A percentile compares a stretch with the other conserved stretches of the same genome.
Evolutionary conservation across 2,329 filamentous ascomycete genomes (phyloP).

Genomic region (Clarireedia monteithiana): DNA sequence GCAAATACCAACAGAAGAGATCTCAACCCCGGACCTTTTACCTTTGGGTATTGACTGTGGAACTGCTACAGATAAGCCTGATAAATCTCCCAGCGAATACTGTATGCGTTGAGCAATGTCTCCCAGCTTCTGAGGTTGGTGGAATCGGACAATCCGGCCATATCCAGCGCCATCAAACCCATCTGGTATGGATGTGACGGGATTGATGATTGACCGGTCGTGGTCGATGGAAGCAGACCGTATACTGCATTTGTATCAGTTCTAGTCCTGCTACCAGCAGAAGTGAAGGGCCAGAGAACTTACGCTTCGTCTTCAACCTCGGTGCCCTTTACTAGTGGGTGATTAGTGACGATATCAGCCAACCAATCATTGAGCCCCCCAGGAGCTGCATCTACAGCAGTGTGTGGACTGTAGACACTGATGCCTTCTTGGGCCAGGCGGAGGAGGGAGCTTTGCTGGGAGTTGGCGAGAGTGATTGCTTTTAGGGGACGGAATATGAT

Average conservation of each 20-base stretch:
- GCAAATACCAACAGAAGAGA: slow-evolving; percentile 74
- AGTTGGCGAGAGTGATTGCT: slow-evolving; percentile 72
- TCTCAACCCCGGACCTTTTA: slow-evolving; percentile 29
- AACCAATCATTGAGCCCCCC: slow-evolving; percentile 92
- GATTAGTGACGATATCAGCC: slow-evolving; percentile 64
- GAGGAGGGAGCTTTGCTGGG: slow-evolving; percentile 80
- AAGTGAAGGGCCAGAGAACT: not conserved
- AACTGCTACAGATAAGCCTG: slow-evolving; percentile 23
- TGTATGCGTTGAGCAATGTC: slow-evolving; percentile 21
- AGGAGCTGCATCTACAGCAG: slow-evolving; percentile 80
- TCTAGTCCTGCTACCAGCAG: not conserved
- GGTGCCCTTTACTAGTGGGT: not conserved
- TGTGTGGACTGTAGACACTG: slow-evolving; percentile 94
- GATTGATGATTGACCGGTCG: slow-evolving; percentile 22
- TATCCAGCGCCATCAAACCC: slow-evolving; percentile 28
- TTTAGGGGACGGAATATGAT: slow-evolving; percentile 95
- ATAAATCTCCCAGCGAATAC: slow-evolving; percentile 12
- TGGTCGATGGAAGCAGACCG: not conserved
- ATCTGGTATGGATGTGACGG: slow-evolving; percentile 16
- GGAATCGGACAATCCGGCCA: slow-evolving; percentile 27
- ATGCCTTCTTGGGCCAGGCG: slow-evolving; percentile 78
- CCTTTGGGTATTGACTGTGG: slow-evolving; percentile 22
- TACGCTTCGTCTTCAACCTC: slow-evolving; percentile 3
- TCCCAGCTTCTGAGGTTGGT: slow-evolving; percentile 19
- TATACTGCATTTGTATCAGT: slow-evolving; percentile 16